Base-by-base conservation (phyloP, 345 rosid genomes). In the Eucalyptus leucophloia region DNA sequence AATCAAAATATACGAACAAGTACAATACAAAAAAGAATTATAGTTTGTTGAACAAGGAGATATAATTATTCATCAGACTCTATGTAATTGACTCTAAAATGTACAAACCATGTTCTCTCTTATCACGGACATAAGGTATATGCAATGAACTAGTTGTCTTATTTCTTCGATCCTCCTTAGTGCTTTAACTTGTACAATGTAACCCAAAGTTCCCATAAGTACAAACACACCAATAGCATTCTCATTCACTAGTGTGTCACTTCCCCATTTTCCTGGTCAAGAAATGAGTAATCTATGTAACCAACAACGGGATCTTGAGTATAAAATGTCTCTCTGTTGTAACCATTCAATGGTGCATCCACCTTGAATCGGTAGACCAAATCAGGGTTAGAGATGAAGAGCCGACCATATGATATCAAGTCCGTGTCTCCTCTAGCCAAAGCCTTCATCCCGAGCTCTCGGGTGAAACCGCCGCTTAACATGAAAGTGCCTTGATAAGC, bases 301-400 rank as follows among this genome's bases (percentile, higher is more conserved):
- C 89, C 91, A 24, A 87, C 54, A 54, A 87, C 62, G 1, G 87
- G 89, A 56, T 89, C 89, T 9, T 23, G 44, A 15, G 60, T 81
- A 34, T 77, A 89, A 51, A 89, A 89, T 12, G 89, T 89, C 15
- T 44, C n/a, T 42, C 81, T 81, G 34, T 72, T 32, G 49, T 87
- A 87, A 15, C 47, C 34, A 49, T 87, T 89, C 56, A 89, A 58
- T 32, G 89, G 56, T 17, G 87, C 87, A 77, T 87, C 62, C 49
- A 44, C 32, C 87, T 81, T 80, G 65, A 89, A 77, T 34, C 89
- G 56, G n/a, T 3, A 32, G 40, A 87, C 89, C 86, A 89, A 40
- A 49, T 89, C 89, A 11, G 89, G 91, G 87, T 89, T 89, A 30
- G 91, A 87, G 42, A 89, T 72, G 89, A 89, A 89, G 12, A 89